phyloP scores from a whole-genome alignment of 2,329 filamentous ascomycete species.

The Pseudogymnoascus sp. region DNA sequence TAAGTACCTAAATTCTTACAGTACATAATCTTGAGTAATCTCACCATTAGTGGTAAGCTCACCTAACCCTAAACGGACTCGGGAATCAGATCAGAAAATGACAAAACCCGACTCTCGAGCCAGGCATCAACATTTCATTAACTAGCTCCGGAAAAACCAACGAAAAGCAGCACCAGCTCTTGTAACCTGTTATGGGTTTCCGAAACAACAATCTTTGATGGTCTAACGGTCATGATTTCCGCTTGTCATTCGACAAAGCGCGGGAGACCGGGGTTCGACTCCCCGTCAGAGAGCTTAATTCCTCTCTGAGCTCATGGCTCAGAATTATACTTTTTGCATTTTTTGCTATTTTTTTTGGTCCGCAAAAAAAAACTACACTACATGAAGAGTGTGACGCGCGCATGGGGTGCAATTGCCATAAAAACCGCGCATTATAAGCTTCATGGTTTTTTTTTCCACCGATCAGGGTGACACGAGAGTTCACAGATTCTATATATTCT shows the following conservation, averaged over 20 bases:
- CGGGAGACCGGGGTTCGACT: slow-evolving; percentile 15
- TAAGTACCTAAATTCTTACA: too few species aligned
- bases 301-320: slow-evolving; percentile 9
- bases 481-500: background rate
- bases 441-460: background rate
- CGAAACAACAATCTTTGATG: slow-evolving; percentile 24
- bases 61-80: too few species aligned
- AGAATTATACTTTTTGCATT: background rate
- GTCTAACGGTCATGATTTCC: slow-evolving; percentile 34
- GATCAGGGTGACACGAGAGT: background rate
- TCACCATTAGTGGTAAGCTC: too few species aligned
- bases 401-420: background rate
- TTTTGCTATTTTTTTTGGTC: background rate
- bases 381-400: background rate
- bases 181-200: too few species aligned
- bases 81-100: background rate
- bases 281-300: slow-evolving; percentile 10
- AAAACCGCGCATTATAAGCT: background rate
- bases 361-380: background rate
- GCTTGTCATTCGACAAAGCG: slow-evolving; percentile 27
- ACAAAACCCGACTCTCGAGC: background rate
- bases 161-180: background rate
- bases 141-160: background rate
- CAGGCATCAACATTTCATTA: background rate
- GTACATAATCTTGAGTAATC: too few species aligned